Percentiles rank a stretch among this genome's conserved stretches.
Evolutionary conservation across 306 rosid species (phyloP).

Genomic region (Bauhinia variegata): DNA sequence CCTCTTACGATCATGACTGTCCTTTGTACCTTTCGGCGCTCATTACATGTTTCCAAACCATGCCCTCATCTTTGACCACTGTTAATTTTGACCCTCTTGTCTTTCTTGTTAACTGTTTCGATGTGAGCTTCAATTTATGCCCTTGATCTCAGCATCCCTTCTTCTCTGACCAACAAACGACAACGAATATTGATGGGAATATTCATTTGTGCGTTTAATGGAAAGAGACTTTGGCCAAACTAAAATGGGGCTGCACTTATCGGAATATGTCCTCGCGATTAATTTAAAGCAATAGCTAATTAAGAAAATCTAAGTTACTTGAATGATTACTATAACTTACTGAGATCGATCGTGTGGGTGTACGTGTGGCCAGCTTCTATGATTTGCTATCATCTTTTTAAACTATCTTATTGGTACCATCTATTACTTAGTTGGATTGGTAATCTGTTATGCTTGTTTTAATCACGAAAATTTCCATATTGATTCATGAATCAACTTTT

Average conservation of each 20-base stretch:
- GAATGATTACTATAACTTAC: slow-evolving; percentile 35
- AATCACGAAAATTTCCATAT: neutral
- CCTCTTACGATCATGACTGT: slow-evolving; percentile 51
- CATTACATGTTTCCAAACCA: slow-evolving; percentile 57
- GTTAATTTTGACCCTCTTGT: slow-evolving; percentile 40
- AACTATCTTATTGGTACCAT: slow-evolving; percentile 30
- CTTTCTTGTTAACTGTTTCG: neutral
- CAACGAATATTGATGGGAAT: slow-evolving; percentile 12
- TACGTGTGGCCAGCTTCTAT: slow-evolving; percentile 39
- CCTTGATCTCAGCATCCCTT: neutral
- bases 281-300: slow-evolving; percentile 14
- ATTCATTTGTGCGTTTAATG: slow-evolving; percentile 13
- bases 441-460: neutral
- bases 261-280: neutral
- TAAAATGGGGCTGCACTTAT: neutral
- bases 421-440: neutral
- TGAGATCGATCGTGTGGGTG: no score
- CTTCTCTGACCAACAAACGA: neutral
- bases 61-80: slow-evolving; percentile 69
- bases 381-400: slow-evolving; percentile 15
- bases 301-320: neutral
- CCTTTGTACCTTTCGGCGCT: slow-evolving; percentile 83
- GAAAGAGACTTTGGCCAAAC: slow-evolving; percentile 14
- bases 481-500: no score
- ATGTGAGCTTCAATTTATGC: neutral